Percentiles rank a stretch among this genome's conserved stretches.
Evolutionary conservation across 306 rosid genomes (phyloP).

Genomic region (Rosa rugosa): DNA sequence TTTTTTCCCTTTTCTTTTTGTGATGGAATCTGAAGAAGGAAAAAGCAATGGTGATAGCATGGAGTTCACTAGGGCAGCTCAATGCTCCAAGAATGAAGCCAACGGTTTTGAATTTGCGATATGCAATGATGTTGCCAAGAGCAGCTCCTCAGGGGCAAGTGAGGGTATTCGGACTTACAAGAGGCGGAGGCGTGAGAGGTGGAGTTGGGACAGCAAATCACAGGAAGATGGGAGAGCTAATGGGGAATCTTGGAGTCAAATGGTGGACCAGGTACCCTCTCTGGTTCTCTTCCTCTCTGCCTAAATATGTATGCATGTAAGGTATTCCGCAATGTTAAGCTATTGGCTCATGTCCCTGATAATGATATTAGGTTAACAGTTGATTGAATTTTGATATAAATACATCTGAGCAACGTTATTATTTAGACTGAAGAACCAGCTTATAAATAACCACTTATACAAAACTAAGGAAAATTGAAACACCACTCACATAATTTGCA

Average conservation of each 20-base stretch:
- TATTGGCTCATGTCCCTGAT: conserved; percentile 8
- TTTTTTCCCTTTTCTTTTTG: not conserved
- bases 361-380: conserved; percentile 1
- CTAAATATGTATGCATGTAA: conserved; percentile 1
- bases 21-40: conserved; percentile 58
- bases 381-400: not conserved
- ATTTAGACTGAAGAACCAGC: not conserved
- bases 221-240: conserved; percentile 38
- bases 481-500: not conserved
- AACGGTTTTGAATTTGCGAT: conserved; percentile 30
- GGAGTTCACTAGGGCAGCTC: conserved; percentile 32
- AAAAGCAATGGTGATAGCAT: conserved; percentile 32
- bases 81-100: conserved; percentile 35
- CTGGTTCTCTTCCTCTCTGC: conserved; percentile 16
- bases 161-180: conserved; percentile 65
- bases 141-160: conserved; percentile 36
- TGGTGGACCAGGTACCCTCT: conserved; percentile 47
- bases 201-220: conserved; percentile 41
- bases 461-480: not conserved
- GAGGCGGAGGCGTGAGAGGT: conserved; percentile 68
- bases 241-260: conserved; percentile 41
- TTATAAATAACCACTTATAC: not conserved
- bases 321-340: conserved; percentile 4
- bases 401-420: not conserved
- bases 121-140: conserved; percentile 34